Conservation (phyloP, 805 yeast species). For the Barnettozyma sp. region DNA sequence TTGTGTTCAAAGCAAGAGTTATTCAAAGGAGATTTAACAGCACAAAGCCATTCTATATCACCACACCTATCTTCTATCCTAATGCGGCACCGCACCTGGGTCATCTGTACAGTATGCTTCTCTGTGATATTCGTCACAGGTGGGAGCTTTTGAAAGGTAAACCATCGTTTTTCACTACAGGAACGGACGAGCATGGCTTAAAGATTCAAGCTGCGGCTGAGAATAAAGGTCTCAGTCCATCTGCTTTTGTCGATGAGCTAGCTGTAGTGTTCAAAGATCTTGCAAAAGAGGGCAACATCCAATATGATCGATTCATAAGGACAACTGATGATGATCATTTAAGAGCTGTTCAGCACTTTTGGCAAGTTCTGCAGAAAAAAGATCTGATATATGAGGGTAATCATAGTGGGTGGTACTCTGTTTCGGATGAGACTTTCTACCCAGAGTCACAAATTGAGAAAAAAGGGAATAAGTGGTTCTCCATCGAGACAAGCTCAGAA, state of each 20-base stretch:
- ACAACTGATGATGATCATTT: slow-evolving; percentile 85
- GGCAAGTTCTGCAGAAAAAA: slow-evolving; percentile 53
- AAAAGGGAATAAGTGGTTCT: slow-evolving; percentile 31
- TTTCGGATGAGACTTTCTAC: slow-evolving; percentile 91
- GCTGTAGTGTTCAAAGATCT: slow-evolving; percentile 57
- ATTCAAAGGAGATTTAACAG: too few relatives aligned
- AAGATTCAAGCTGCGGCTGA: slow-evolving; percentile 86
- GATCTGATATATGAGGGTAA: slow-evolving; percentile 74
- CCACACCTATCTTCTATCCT: slow-evolving; percentile 94
- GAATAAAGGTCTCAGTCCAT: slow-evolving; percentile 45
- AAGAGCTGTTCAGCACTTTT: slow-evolving; percentile 55
- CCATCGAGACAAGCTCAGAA: slow-evolving; percentile 67
- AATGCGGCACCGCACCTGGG: slow-evolving; percentile 95
- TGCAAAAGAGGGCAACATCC: slow-evolving; percentile 50
- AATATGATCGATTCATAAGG: slow-evolving; percentile 73
- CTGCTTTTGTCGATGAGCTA: slow-evolving; percentile 64
- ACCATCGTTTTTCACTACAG: slow-evolving; percentile 62
- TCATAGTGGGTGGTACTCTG: slow-evolving; percentile 92
- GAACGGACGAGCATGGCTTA: slow-evolving; percentile 95
- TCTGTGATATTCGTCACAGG: slow-evolving; percentile 71
- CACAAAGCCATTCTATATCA: slow-evolving; percentile 39
- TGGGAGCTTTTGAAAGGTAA: slow-evolving; percentile 52
- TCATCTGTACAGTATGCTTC: slow-evolving; percentile 79
- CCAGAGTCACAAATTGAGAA: slow-evolving; percentile 65
- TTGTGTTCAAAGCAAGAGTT: background rate